Evolutionary conservation across 140 eudicot genomes (phyloP).

Genomic region (Eryngium alpinum): DNA sequence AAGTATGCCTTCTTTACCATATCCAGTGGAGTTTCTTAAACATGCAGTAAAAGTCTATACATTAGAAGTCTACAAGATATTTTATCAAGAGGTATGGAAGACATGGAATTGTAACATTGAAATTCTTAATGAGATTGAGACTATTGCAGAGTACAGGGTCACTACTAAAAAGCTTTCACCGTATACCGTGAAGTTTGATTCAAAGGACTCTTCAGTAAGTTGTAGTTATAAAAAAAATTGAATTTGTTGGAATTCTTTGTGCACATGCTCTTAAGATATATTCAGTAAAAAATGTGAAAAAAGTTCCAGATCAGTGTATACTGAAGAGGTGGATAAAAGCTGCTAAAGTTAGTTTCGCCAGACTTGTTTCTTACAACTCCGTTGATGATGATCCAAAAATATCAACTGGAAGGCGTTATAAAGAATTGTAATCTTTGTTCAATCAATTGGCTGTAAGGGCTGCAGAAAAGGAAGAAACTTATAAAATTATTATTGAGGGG

Average conservation of each 20-base stretch:
- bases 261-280: conserved; percentile 11
- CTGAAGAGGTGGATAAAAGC: not conserved
- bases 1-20: not conserved
- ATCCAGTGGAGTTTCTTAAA: not conserved
- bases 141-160: not conserved
- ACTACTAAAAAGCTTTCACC: not conserved
- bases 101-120: not conserved
- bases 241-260: conserved; percentile 3
- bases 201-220: not conserved
- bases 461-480: not conserved
- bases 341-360: not conserved
- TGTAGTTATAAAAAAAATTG: not conserved
- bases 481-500: too few species aligned
- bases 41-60: not conserved
- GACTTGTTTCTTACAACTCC: not conserved
- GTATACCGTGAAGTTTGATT: not conserved
- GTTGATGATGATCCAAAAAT: not conserved
- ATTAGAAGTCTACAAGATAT: not conserved
- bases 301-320: not conserved
- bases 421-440: not conserved
- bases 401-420: not conserved
- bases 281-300: not conserved
- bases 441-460: not conserved
- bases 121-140: not conserved
- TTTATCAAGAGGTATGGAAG: not conserved